Evolutionary conservation across 257 asterid genomes (phyloP).

Genomic region (Solanum boliviense): DNA sequence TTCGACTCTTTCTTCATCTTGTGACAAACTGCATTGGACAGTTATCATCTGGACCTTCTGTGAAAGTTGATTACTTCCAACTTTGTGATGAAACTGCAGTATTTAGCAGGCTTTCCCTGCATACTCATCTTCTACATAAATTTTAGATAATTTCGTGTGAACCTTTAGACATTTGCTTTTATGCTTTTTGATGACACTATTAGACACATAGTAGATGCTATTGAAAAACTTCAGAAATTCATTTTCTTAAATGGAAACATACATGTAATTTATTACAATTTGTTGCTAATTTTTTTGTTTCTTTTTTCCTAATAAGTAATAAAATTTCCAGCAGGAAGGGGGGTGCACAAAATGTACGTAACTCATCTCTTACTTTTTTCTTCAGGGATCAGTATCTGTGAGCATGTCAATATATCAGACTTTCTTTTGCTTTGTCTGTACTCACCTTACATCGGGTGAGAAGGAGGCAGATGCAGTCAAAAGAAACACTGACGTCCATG

Average conservation of each 20-base stretch:
- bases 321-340: background rate
- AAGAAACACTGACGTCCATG: constrained; percentile 83
- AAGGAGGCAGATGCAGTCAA: constrained; percentile 56
- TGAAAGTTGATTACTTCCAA: background rate
- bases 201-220: background rate
- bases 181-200: background rate
- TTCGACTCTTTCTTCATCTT: background rate
- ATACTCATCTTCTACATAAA: background rate
- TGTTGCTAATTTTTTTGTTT: background rate
- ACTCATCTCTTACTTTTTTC: constrained; percentile 3
- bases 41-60: background rate
- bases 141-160: background rate
- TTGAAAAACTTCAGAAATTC: background rate
- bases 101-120: background rate
- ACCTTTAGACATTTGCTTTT: background rate
- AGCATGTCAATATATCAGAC: constrained; percentile 97
- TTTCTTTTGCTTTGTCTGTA: constrained; percentile 70
- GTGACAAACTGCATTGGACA: background rate
- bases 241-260: background rate
- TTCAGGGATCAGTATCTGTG: constrained; percentile 90
- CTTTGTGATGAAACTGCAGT: background rate
- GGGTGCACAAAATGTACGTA: background rate
- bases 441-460: constrained; percentile 90
- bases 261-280: background rate
- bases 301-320: background rate